A percentile compares a stretch with the other conserved stretches of the same genome.
Conservation (phyloP, 2,329 filamentous ascomycete species). For the Arthrobotrys sphaeroides region DNA sequence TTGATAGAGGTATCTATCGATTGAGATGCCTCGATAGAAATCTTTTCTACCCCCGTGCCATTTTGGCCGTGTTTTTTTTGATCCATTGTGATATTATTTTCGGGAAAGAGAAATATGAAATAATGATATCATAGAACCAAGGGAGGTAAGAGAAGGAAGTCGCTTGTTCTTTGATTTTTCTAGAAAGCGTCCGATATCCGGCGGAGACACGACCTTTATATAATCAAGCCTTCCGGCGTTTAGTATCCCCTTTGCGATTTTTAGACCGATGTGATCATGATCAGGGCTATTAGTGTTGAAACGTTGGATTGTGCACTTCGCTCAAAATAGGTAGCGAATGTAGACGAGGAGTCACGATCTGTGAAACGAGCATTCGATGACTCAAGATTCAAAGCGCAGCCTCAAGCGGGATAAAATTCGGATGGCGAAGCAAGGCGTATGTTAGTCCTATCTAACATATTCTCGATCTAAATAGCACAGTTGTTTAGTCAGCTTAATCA, state of each 20-base stretch:
- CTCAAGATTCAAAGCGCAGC: slow-evolving; percentile 5
- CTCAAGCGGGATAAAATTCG: background rate
- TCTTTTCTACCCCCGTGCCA: background rate
- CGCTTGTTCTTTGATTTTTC: background rate
- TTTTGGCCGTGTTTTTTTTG: background rate
- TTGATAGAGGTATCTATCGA: background rate
- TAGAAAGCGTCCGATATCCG: background rate
- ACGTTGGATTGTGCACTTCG: slow-evolving; percentile 12
- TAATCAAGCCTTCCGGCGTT: background rate
- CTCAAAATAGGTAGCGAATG: background rate
- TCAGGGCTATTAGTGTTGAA: slow-evolving; percentile 21
- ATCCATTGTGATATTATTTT: background rate
- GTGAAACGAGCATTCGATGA: slow-evolving; percentile 11
- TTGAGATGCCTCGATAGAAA: background rate
- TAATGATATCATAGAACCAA: background rate
- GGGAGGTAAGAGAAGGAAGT: too few species aligned
- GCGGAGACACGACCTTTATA: background rate
- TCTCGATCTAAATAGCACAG: background rate
- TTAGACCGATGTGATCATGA: background rate
- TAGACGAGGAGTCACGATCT: slow-evolving; percentile 19
- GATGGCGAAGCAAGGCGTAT: background rate
- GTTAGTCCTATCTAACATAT: background rate
- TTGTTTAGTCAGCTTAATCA: background rate
- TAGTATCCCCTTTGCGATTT: background rate
- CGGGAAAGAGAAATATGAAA: background rate